phyloP scores from a whole-genome alignment of 1,139 yeast genomes.

The Pichia sp. region DNA sequence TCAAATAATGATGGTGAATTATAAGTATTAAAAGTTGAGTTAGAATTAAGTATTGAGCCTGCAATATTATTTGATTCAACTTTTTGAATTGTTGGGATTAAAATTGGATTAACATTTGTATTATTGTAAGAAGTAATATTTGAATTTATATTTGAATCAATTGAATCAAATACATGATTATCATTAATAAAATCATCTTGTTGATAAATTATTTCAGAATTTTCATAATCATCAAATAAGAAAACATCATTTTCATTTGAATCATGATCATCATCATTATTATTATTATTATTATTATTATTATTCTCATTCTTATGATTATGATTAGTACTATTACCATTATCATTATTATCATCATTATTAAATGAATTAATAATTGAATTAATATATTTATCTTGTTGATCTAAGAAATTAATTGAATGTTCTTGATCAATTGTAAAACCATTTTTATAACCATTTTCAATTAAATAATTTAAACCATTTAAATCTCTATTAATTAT shows the following conservation, averaged over 20 bases:
- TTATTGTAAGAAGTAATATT: neutral
- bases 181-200: neutral
- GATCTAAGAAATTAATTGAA: slow-evolving; percentile 19
- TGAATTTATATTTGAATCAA: neutral
- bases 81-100: slow-evolving; percentile 8
- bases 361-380: slow-evolving; percentile 12
- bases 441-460: slow-evolving; percentile 22
- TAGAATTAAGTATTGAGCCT: slow-evolving; percentile 4
- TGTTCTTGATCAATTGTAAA: slow-evolving; percentile 29
- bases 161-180: neutral
- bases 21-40: slow-evolving; percentile 6
- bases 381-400: slow-evolving; percentile 10
- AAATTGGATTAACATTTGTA: slow-evolving; percentile 16
- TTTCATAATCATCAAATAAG: slow-evolving; percentile 26
- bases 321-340: slow-evolving; percentile 14
- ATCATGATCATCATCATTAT: too few relatives aligned
- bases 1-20: slow-evolving; percentile 14
- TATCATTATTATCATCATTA: neutral
- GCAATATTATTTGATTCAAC: slow-evolving; percentile 4
- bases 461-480: slow-evolving; percentile 17
- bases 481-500: slow-evolving; percentile 25
- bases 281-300: slow-evolving; percentile 1
- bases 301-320: slow-evolving; percentile 21
- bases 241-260: slow-evolving; percentile 22
- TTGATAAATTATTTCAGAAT: too few relatives aligned